A percentile compares a stretch with the other conserved stretches of the same genome.
Conservation (phyloP, 306 rosid genomes). For the Vigna radiata region DNA sequence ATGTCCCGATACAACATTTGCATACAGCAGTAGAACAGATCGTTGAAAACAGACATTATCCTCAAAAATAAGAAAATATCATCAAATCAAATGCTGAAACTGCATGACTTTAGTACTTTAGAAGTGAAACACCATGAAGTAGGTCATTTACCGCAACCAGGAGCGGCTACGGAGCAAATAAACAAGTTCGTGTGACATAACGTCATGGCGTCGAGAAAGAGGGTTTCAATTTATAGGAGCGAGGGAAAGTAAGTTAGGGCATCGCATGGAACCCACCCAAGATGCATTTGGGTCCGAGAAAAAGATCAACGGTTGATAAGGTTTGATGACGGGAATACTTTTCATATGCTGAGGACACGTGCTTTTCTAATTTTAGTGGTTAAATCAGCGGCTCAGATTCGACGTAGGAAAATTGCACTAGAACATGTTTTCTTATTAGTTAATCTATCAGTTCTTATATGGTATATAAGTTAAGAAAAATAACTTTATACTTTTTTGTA, state of each 20-base stretch:
- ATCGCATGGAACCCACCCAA: background rate
- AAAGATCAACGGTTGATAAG: constrained; percentile 16
- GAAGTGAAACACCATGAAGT: background rate
- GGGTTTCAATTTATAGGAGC: constrained; percentile 41
- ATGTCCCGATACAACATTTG: background rate
- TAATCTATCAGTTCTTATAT: background rate
- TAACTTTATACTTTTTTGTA: background rate
- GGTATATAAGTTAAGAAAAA: background rate
- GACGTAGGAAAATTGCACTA: background rate
- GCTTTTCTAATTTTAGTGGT: background rate
- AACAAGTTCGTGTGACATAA: background rate
- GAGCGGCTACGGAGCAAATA: background rate
- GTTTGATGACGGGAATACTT: background rate
- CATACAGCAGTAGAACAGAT: no score
- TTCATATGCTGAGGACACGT: background rate
- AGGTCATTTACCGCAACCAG: background rate
- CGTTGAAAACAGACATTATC: background rate
- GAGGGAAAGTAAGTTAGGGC: constrained; percentile 50
- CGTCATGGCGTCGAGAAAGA: background rate
- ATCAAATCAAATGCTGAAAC: background rate
- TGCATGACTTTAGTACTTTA: background rate
- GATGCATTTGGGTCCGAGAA: background rate
- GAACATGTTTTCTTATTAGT: background rate
- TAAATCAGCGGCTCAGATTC: background rate
- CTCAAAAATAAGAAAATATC: background rate